Evolutionary conservation across 2,329 filamentous ascomycete genomes (phyloP).

Genomic region (Coniochaeta sp.): DNA sequence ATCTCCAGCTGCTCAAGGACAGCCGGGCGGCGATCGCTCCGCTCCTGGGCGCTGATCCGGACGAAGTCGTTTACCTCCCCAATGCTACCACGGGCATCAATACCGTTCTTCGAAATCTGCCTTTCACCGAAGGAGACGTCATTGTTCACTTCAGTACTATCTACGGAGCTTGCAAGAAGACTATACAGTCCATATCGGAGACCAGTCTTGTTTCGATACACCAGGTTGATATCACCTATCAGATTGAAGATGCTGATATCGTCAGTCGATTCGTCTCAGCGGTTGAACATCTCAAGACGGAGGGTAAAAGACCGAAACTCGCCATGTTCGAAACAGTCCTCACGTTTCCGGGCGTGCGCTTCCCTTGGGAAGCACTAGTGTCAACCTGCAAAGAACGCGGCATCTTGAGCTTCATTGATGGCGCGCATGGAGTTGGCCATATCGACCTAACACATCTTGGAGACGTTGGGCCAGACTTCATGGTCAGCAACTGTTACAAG

Average conservation of each 20-base stretch:
- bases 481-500: slow-evolving; percentile 85
- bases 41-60: slow-evolving; percentile 57
- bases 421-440: slow-evolving; percentile 78
- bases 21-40: slow-evolving; percentile 57
- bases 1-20: slow-evolving; percentile 54
- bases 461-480: slow-evolving; percentile 71
- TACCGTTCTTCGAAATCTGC: slow-evolving; percentile 69
- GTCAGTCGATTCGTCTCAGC: slow-evolving; percentile 52
- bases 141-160: slow-evolving; percentile 74
- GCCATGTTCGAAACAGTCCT: slow-evolving; percentile 77
- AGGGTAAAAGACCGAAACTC: slow-evolving; percentile 57
- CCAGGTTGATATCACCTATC: slow-evolving; percentile 59
- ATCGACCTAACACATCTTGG: slow-evolving; percentile 60
- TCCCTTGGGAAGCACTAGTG: slow-evolving; percentile 69
- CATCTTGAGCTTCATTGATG: slow-evolving; percentile 72
- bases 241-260: slow-evolving; percentile 62
- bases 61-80: slow-evolving; percentile 67
- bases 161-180: slow-evolving; percentile 72
- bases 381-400: slow-evolving; percentile 57
- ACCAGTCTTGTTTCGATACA: slow-evolving; percentile 40
- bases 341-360: slow-evolving; percentile 68
- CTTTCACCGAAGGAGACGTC: slow-evolving; percentile 63
- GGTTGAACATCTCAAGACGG: slow-evolving; percentile 42
- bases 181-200: slow-evolving; percentile 67
- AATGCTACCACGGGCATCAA: slow-evolving; percentile 79